Evolutionary conservation across 2,329 filamentous ascomycete genomes (phyloP), one percentile per base, ranked within the genome.

Genomic region (Talaromyces sp.): DNA sequence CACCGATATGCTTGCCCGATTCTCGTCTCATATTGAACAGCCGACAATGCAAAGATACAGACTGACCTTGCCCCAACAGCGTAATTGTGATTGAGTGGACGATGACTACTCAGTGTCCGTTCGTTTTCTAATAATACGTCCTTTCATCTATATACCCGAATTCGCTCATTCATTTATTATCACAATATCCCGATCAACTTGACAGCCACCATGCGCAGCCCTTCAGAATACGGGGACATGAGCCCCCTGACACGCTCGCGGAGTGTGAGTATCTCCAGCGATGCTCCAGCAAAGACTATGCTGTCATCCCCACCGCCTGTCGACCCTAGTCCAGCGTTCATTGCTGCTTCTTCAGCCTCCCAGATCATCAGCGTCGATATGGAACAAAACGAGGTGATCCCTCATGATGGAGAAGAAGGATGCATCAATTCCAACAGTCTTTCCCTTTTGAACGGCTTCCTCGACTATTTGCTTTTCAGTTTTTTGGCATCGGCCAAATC

Each of bases 381-480:
- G 78, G 91, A 94, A 73, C 88, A 86, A 69, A 88, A 90, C 73
- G 85, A 88, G 66, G 87, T 88, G 70, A 82, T 87, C 60, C 89
- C 89, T 84, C 86, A 89, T 69, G 84, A 86, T 0, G 85, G 86
- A 4, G 84, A 85, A 65, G 89, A 91, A 70, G 87, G 89, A 19
- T 90, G 90, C 19, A 76, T 90, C 58, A 90, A 97, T 65, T 89
- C 92, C 0, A 82, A 85, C 2, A 84, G 86, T 33, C 82, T 98
- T 43, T 84, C 85, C 49, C 85, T 96, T 10, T 86, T 97, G 73
- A 99, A 99, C 79, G 88, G 86, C 72, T 99, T 99, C 74, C 86
- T 99, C 68, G 95, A 99, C 76, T 92, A 97, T 74, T 83, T 98
- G 4, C 85, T 99, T 6, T 97, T 93, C 82, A 94, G 92, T 73